phyloP scores from a whole-genome alignment of 1,139 yeast species.

The Saccharomyces hybrid region DNA sequence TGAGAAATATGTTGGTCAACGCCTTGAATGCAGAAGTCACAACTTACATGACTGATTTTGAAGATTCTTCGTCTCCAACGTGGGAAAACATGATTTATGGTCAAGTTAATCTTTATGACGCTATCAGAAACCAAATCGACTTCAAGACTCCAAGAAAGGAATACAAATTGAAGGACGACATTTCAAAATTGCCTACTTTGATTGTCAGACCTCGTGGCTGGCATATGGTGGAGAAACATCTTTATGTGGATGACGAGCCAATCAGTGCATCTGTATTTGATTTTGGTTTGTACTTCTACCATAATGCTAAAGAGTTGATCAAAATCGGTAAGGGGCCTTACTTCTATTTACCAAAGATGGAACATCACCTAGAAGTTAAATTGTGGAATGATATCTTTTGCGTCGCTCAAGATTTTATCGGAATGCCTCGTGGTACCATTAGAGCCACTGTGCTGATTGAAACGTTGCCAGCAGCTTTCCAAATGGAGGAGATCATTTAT shows the following conservation, averaged over 20 bases:
- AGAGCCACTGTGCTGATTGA: constrained; percentile 67
- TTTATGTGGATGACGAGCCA: constrained; percentile 64
- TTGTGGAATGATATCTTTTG: constrained; percentile 70
- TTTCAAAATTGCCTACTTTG: constrained; percentile 57
- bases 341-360: constrained; percentile 73
- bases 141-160: constrained; percentile 45
- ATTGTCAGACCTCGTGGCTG: constrained; percentile 84
- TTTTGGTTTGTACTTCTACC: constrained; percentile 67
- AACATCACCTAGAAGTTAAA: constrained; percentile 67
- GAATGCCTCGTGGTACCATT: constrained; percentile 59
- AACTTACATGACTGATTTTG: constrained; percentile 92
- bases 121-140: constrained; percentile 57
- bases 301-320: constrained; percentile 53
- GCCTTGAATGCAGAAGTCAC: constrained; percentile 85
- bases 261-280: constrained; percentile 71
- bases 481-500: constrained; percentile 63
- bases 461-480: constrained; percentile 66
- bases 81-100: constrained; percentile 86
- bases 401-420: constrained; percentile 59
- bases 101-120: constrained; percentile 88
- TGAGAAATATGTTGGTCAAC: constrained; percentile 87
- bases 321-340: constrained; percentile 64
- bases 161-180: constrained; percentile 41
- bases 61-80: constrained; percentile 92
- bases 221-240: constrained; percentile 73